Evolutionary conservation across 2,329 filamentous ascomycete species (phyloP).

Genomic region (Aspergillus oerlinghausenensis): DNA sequence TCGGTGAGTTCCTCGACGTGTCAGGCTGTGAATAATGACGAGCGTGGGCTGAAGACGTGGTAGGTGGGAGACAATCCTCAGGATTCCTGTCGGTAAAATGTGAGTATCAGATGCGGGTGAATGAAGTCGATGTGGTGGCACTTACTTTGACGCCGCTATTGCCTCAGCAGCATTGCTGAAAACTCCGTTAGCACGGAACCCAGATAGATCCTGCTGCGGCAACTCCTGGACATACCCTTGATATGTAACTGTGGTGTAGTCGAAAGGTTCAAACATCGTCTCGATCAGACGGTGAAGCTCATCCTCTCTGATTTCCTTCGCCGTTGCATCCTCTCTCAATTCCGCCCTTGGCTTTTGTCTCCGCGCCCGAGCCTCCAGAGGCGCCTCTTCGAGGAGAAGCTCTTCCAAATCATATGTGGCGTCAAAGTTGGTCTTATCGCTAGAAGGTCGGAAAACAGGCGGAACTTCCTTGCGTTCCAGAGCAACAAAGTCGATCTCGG

Average conservation of each 20-base stretch:
- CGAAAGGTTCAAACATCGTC: conserved; percentile 87
- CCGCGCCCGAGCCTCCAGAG: conserved; percentile 83
- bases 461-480: conserved; percentile 83
- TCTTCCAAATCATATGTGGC: conserved; percentile 97
- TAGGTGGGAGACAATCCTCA: conserved; percentile 32
- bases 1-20: conserved; percentile 27
- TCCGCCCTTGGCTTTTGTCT: conserved; percentile 90
- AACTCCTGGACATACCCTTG: conserved; percentile 55
- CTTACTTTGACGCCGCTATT: conserved; percentile 35
- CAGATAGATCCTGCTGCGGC: background rate
- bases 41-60: conserved; percentile 25
- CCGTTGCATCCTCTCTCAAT: conserved; percentile 88
- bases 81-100: conserved; percentile 27
- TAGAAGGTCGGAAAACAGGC: conserved; percentile 87
- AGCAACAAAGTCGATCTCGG: conserved; percentile 74
- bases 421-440: conserved; percentile 98
- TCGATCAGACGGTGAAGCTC: conserved; percentile 94
- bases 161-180: conserved; percentile 34
- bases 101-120: conserved; percentile 7
- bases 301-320: conserved; percentile 90
- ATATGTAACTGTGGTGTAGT: conserved; percentile 82
- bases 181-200: conserved; percentile 8
- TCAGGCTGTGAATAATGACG: conserved; percentile 36
- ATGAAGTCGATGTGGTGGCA: conserved; percentile 8
- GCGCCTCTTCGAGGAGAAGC: conserved; percentile 86